Evolutionary conservation across 768 basidiomycete genomes (phyloP), one percentile per base, ranked within the genome.

Genomic region (Agrocybe pediades): DNA sequence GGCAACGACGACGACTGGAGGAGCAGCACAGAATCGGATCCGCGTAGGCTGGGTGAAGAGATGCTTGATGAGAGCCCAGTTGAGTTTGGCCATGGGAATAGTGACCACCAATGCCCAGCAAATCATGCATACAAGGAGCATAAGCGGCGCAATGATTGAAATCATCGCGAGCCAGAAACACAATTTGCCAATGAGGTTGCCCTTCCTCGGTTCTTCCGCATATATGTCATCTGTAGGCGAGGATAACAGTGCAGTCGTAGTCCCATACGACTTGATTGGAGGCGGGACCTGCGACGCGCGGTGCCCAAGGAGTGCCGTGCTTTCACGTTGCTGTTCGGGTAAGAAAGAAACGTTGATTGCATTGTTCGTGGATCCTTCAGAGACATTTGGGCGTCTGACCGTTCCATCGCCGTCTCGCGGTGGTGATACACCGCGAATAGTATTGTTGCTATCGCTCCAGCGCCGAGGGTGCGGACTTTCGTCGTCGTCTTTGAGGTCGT

Each of bases 71-170:
- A 99, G 81, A n/a, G 85, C 92, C 96, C 96, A 98, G 61, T 87
- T 92, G 46, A 99, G 81, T 68, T 90, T 96, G 26, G 95, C 97
- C 97, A 99, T 99, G 3, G 97, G 97, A 59, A 99, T 90, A 52
- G 95, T 91, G 67, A 99, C 80, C 55, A 99, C 86, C 55, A 94
- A 78, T n/a, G 80, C 94, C 95, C 95, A 99, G 73, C 97, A 98
- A 47, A 93, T 73, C 57, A 92, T 64, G 69, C 94, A 97, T 24
- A 93, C 92, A 56, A 90, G 51, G 49, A 97, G 80, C 81, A 98
- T 87, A 57, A 93, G 73, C 6, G 97, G 97, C 0, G 93, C 90
- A 62, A 99, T 88, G 66, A 97, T 74, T 57, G 77, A 73, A 58
- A 84, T 70, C 68, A 98, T 83, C 7, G 80, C 71, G 27, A 88